Conservation (phyloP, 2,329 filamentous ascomycete genomes). For the Penicillium vulpinum region DNA sequence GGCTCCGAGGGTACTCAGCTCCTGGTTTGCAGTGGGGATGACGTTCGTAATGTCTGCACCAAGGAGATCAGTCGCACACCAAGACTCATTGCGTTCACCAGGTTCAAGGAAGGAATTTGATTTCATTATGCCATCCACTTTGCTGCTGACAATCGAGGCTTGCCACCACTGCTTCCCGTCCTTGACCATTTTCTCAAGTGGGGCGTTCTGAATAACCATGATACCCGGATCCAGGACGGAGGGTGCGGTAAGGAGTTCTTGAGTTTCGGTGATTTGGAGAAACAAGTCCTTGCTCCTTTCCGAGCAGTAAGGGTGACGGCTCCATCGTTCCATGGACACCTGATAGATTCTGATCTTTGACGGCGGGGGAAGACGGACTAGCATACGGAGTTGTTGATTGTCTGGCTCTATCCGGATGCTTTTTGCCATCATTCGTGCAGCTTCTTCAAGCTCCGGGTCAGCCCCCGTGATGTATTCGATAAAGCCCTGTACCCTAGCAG, state of each 20-base stretch:
- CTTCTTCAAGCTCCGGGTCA: conserved; percentile 29
- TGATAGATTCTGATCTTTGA: conserved; percentile 31
- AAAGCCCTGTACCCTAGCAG: conserved; percentile 31
- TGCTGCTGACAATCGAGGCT: conserved; percentile 38
- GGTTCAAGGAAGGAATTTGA: conserved; percentile 36
- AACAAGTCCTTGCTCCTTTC: conserved; percentile 27
- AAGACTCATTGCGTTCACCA: conserved; percentile 36
- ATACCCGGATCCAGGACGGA: conserved; percentile 23
- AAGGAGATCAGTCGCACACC: conserved; percentile 35
- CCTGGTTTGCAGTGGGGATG: neutral
- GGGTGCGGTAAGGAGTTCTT: conserved; percentile 33
- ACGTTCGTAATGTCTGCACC: neutral
- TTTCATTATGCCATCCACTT: conserved; percentile 36
- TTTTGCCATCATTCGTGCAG: conserved; percentile 33
- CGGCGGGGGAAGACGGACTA: conserved; percentile 23
- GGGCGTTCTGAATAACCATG: conserved; percentile 30
- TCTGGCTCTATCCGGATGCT: conserved; percentile 37
- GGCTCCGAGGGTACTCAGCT: neutral
- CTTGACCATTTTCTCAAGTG: conserved; percentile 31
- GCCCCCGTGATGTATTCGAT: conserved; percentile 23
- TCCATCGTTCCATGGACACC: conserved; percentile 37
- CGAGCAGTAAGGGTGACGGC: conserved; percentile 31
- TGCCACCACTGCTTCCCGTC: conserved; percentile 42
- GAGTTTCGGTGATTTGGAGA: conserved; percentile 41
- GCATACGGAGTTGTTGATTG: conserved; percentile 28